A percentile compares a stretch with the other conserved stretches of the same genome.
phyloP scores from a whole-genome alignment of 2,329 filamentous ascomycete genomes.

The Colletotrichum sp. region DNA sequence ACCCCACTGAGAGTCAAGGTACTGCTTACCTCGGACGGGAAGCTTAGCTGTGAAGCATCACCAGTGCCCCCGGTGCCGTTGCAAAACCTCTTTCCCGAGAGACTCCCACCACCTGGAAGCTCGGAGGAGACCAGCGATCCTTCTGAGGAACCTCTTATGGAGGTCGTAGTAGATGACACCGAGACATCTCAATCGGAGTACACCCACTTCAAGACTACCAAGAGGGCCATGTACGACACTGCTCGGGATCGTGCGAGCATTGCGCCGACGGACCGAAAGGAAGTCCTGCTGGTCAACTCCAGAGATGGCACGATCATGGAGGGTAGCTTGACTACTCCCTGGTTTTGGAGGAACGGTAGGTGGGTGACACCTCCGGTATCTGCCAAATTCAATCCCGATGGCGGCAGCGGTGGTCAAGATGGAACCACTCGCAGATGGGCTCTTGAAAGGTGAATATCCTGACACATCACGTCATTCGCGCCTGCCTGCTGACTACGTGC shows the following conservation, averaged over 20 bases:
- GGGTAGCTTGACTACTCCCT: constrained; percentile 81
- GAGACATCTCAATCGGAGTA: constrained; percentile 60
- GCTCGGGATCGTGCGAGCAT: constrained; percentile 70
- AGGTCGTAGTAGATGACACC: constrained; percentile 49
- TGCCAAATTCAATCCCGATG: constrained; percentile 33
- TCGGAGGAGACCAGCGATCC: constrained; percentile 29
- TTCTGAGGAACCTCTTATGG: constrained; percentile 37
- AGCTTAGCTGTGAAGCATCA: constrained; percentile 39
- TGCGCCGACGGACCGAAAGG: constrained; percentile 54
- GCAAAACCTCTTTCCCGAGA: constrained; percentile 61
- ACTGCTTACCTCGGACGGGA: constrained; percentile 55
- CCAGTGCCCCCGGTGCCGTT: constrained; percentile 40
- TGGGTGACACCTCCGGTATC: constrained; percentile 85
- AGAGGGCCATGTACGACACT: constrained; percentile 72
- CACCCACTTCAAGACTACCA: constrained; percentile 87
- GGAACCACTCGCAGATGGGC: constrained; percentile 87
- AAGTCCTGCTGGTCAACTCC: constrained; percentile 77
- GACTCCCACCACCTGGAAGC: constrained; percentile 52
- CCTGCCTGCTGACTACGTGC: neutral
- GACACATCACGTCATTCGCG: neutral
- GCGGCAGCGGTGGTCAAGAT: constrained; percentile 76
- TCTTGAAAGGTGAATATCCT: constrained; percentile 62
- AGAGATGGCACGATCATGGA: constrained; percentile 76
- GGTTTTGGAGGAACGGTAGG: constrained; percentile 72
- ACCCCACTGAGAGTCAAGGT: constrained; percentile 58